Evolutionary conservation across 148 eudicot species (phyloP).

Genomic region (Silene latifolia): DNA sequence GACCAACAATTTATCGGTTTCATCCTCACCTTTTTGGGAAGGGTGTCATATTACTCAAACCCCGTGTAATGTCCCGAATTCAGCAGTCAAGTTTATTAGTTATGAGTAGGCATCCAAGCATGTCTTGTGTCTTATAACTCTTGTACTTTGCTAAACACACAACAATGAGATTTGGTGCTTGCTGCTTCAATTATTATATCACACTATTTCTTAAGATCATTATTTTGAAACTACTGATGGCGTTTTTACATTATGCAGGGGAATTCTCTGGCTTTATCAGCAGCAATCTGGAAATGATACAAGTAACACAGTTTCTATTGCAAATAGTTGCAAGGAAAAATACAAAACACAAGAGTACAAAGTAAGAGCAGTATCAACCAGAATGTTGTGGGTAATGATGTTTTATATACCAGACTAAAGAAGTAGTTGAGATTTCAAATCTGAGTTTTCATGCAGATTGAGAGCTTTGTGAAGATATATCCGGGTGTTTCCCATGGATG

Average conservation of each 20-base stretch:
- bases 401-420: too few relatives aligned
- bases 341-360: too few relatives aligned
- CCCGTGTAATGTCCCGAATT: constrained; percentile 93
- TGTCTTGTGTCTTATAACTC: constrained; percentile 17
- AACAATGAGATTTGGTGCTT: constrained; percentile 5
- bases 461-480: too few relatives aligned
- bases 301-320: constrained; percentile 27
- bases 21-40: too few relatives aligned
- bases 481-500: too few relatives aligned
- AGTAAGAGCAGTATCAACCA: too few relatives aligned
- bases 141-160: neutral
- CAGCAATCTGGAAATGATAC: constrained; percentile 83
- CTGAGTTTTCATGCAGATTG: too few relatives aligned
- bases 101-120: constrained; percentile 93
- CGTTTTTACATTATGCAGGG: constrained; percentile 50
- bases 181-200: neutral
- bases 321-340: constrained; percentile 18
- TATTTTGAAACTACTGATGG: constrained; percentile 24
- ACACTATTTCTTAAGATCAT: constrained; percentile 7
- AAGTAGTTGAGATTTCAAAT: too few relatives aligned
- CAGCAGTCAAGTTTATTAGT: constrained; percentile 91
- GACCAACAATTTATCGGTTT: too few relatives aligned
- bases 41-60: too few relatives aligned
- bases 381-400: too few relatives aligned
- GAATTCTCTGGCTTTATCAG: constrained; percentile 67